Percentiles rank a stretch among this genome's conserved stretches.
phyloP scores from a whole-genome alignment of 2,329 filamentous ascomycete genomes.

The Myriosclerotinia scirpicola region DNA sequence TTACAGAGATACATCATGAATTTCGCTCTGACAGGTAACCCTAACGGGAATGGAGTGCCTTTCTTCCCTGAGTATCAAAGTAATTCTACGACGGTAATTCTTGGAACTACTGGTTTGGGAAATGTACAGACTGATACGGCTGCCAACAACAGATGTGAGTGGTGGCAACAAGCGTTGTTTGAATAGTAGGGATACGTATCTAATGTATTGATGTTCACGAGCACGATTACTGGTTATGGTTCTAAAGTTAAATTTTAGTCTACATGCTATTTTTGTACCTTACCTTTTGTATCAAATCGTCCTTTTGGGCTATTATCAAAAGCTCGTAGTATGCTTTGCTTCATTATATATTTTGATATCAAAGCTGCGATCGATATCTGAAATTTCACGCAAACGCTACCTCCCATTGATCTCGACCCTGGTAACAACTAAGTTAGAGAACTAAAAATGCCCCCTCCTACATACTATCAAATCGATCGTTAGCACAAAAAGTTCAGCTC shows the following conservation, averaged over 20 bases:
- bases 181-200: slow-evolving; percentile 1
- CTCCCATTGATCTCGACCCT: not conserved
- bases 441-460: no score
- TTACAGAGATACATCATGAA: slow-evolving; percentile 44
- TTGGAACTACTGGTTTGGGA: slow-evolving; percentile 29
- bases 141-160: slow-evolving; percentile 41
- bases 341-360: no score
- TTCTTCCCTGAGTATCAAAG: slow-evolving; percentile 33
- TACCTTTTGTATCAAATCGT: not conserved
- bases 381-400: not conserved
- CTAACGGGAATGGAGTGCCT: slow-evolving; percentile 34
- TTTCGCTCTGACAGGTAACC: slow-evolving; percentile 41
- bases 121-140: slow-evolving; percentile 30
- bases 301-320: not conserved
- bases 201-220: not conserved
- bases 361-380: not conserved
- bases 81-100: slow-evolving; percentile 25
- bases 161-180: slow-evolving; percentile 39
- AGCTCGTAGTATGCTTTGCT: not conserved
- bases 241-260: slow-evolving; percentile 2
- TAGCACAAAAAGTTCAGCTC: no score
- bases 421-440: not conserved
- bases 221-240: not conserved
- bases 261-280: not conserved
- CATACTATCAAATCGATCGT: no score